Percentiles rank a stretch among this genome's conserved stretches.
Evolutionary conservation across 805 yeast genomes (phyloP).

Genomic region (Candida hispaniensis): DNA sequence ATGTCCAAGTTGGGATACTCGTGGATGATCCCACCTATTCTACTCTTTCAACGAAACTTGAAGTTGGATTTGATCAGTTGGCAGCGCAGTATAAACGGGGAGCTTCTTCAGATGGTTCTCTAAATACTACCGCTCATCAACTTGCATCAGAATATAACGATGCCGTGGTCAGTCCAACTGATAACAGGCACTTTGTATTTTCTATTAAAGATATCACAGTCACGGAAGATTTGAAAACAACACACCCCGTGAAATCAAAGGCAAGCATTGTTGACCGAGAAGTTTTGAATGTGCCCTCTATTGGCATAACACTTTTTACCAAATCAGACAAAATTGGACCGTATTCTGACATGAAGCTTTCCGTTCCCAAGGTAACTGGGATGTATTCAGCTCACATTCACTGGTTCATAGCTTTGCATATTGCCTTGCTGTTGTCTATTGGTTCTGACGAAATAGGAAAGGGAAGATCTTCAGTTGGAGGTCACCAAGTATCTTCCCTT

Average conservation of each 20-base stretch:
- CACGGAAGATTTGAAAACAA: constrained; percentile 4
- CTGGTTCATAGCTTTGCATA: constrained; percentile 11
- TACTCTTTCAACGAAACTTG: constrained; percentile 9
- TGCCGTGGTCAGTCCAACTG: constrained; percentile 16
- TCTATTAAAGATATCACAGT: constrained; percentile 9
- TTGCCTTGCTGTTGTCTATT: constrained; percentile 7
- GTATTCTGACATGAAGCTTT: not conserved
- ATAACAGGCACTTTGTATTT: constrained; percentile 18
- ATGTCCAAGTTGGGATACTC: constrained; percentile 20
- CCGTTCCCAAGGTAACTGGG: constrained; percentile 10
- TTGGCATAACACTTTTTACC: constrained; percentile 22
- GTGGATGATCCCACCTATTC: constrained; percentile 6
- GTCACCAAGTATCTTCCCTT: too few species aligned
- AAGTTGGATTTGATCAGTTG: constrained; percentile 1
- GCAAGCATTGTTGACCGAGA: constrained; percentile 19
- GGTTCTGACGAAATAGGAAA: constrained; percentile 10
- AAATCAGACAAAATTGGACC: constrained; percentile 16
- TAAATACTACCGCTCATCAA: constrained; percentile 6
- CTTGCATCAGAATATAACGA: constrained; percentile 9
- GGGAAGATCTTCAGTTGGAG: too few species aligned
- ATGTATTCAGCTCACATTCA: constrained; percentile 13
- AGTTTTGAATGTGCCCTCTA: constrained; percentile 23
- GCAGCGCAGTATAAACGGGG: constrained; percentile 7
- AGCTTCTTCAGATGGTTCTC: constrained; percentile 2
- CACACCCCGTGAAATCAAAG: constrained; percentile 12